Percentiles rank a stretch among this genome's conserved stretches.
Conservation (phyloP, 2,329 filamentous ascomycete genomes). For the Arthrinium puccinioides region DNA sequence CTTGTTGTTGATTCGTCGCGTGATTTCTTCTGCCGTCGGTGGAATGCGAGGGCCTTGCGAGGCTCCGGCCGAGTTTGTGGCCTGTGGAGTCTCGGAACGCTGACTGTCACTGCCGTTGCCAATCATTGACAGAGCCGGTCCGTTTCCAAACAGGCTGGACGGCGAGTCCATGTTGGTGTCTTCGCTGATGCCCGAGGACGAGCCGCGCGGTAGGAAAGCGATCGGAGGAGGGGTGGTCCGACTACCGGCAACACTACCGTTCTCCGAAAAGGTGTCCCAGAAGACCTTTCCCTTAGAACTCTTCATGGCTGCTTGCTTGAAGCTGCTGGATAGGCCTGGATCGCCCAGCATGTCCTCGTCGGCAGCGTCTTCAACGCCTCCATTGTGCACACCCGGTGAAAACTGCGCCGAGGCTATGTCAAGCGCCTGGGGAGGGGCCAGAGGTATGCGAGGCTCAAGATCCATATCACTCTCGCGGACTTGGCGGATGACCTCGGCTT, state of each 20-base stretch:
- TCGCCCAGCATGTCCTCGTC: constrained; percentile 59
- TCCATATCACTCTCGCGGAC: constrained; percentile 83
- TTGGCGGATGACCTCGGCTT: constrained; percentile 92
- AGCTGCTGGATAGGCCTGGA: constrained; percentile 52
- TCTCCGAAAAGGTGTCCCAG: constrained; percentile 74
- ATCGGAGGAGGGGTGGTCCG: constrained; percentile 54
- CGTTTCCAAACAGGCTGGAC: constrained; percentile 24
- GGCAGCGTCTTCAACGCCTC: constrained; percentile 60
- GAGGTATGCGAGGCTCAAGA: constrained; percentile 35
- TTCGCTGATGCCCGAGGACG: constrained; percentile 57
- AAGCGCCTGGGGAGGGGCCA: constrained; percentile 29
- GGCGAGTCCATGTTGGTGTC: constrained; percentile 70
- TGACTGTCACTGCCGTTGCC: constrained; percentile 17
- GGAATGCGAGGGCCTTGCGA: constrained; percentile 28
- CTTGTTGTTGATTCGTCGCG: constrained; percentile 71
- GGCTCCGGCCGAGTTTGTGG: constrained; percentile 20
- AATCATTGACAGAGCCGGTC: constrained; percentile 26
- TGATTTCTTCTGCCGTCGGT: constrained; percentile 66
- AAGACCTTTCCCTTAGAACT: constrained; percentile 65
- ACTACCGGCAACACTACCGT: constrained; percentile 42
- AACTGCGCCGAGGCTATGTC: constrained; percentile 50
- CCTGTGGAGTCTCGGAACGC: constrained; percentile 29
- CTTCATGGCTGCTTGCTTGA: constrained; percentile 66
- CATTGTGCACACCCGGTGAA: constrained; percentile 59
- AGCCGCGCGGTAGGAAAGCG: constrained; percentile 51